Evolutionary conservation across 208 protist species (phyloP).

Genomic region (Leishmania major): DNA sequence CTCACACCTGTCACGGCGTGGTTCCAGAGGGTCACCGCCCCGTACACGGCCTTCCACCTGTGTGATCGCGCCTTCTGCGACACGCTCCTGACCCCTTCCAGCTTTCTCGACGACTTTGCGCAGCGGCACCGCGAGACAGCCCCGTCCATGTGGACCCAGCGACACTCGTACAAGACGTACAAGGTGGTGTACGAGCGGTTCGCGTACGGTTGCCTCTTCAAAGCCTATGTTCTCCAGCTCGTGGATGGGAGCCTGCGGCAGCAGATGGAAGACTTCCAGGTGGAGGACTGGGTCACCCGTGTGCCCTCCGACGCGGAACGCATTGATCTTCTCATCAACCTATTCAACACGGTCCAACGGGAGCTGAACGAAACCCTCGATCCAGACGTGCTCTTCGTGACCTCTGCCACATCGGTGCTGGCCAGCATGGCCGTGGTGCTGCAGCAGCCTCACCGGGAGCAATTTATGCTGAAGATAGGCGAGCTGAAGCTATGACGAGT

Average conservation of each 20-base stretch:
- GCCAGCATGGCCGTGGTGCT: constrained; percentile 70
- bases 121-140: constrained; percentile 58
- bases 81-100: constrained; percentile 43
- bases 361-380: constrained; percentile 65
- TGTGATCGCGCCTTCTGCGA: constrained; percentile 55
- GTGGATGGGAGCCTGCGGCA: constrained; percentile 58
- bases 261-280: constrained; percentile 52
- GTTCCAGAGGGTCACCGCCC: constrained; percentile 48
- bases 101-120: constrained; percentile 71
- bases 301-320: constrained; percentile 62
- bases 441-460: constrained; percentile 57
- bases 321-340: constrained; percentile 74
- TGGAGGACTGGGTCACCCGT: constrained; percentile 51
- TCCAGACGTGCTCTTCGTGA: constrained; percentile 80
- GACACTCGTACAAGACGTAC: constrained; percentile 76
- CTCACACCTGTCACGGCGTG: constrained; percentile 70
- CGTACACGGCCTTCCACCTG: constrained; percentile 62
- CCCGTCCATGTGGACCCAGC: constrained; percentile 53
- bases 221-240: constrained; percentile 53
- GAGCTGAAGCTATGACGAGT: constrained; percentile 53
- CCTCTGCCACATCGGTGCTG: constrained; percentile 65
- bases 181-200: constrained; percentile 84
- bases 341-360: constrained; percentile 61
- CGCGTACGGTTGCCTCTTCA: constrained; percentile 68
- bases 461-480: constrained; percentile 75